Conservation (phyloP, 106 monocot genomes). For the Ottelia alismoides region DNA sequence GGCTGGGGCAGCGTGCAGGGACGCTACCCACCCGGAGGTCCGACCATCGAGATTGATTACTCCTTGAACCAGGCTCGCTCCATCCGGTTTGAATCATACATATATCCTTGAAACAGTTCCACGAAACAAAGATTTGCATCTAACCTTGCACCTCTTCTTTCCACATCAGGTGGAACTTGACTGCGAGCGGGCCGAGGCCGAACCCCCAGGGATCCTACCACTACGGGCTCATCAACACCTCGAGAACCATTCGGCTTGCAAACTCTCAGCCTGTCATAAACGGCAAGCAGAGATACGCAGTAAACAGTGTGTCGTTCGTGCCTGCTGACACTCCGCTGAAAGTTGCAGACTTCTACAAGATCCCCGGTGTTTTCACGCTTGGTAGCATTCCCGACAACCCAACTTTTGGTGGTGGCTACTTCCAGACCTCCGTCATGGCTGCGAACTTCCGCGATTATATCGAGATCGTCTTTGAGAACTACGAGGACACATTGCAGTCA, state of each 20-base stretch:
- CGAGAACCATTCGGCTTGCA: constrained; percentile 6
- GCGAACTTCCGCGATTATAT: constrained; percentile 8
- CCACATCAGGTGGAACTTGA: constrained; percentile 10
- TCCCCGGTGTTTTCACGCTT: constrained; percentile 3
- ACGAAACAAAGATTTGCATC: too few species aligned
- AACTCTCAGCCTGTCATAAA: constrained; percentile 11
- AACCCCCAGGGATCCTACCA: constrained; percentile 14
- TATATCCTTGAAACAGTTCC: too few species aligned
- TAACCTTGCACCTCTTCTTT: too few species aligned
- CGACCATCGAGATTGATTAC: constrained; percentile 11
- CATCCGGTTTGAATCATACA: constrained; percentile 5
- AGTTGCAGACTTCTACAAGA: constrained; percentile 10
- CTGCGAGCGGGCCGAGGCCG: constrained; percentile 11
- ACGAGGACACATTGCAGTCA: constrained; percentile 11
- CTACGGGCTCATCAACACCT: constrained; percentile 8
- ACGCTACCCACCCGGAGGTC: background rate
- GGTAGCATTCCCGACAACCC: constrained; percentile 11
- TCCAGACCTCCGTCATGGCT: constrained; percentile 15
- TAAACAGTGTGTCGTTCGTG: constrained; percentile 8
- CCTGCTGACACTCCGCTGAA: constrained; percentile 8
- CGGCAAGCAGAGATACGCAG: constrained; percentile 14
- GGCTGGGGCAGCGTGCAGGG: background rate
- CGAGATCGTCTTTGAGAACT: constrained; percentile 15
- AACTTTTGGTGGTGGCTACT: background rate
- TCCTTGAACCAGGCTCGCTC: constrained; percentile 19